A percentile compares a stretch with the other conserved stretches of the same genome.
Conservation (phyloP, 1,139 yeast genomes). For the Suhomyces ambrosiae region DNA sequence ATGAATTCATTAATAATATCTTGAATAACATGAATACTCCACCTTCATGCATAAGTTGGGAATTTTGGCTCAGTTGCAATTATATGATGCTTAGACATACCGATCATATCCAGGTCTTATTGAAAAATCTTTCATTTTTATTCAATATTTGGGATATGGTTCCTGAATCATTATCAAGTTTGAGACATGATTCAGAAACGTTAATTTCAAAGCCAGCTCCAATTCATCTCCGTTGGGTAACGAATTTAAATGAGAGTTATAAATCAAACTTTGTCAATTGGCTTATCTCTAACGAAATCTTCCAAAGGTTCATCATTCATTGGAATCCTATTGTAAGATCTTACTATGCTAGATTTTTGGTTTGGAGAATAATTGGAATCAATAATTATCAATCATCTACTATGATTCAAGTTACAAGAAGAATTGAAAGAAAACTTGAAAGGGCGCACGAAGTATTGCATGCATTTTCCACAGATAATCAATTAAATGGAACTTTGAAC, state of each 20-base stretch:
- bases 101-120: constrained; percentile 62
- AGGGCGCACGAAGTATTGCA: constrained; percentile 26
- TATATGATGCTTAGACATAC: constrained; percentile 59
- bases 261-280: constrained; percentile 54
- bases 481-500: constrained; percentile 6
- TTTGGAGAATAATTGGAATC: constrained; percentile 67
- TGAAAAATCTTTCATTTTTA: constrained; percentile 64
- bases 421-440: constrained; percentile 33
- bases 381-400: constrained; percentile 43
- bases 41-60: constrained; percentile 57
- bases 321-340: constrained; percentile 80
- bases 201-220: constrained; percentile 7
- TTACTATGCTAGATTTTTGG: constrained; percentile 63
- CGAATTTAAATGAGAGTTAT: constrained; percentile 38
- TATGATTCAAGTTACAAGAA: constrained; percentile 34
- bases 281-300: constrained; percentile 51
- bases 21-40: constrained; percentile 22
- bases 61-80: constrained; percentile 69
- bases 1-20: constrained; percentile 48
- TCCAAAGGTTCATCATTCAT: constrained; percentile 66
- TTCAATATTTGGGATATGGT: constrained; percentile 76
- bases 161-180: constrained; percentile 40
- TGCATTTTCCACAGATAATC: constrained; percentile 15
- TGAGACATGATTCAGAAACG: constrained; percentile 4
- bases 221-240: constrained; percentile 33